Evolutionary conservation across 805 yeast species (phyloP).

Genomic region (Metschnikowia anglica): DNA sequence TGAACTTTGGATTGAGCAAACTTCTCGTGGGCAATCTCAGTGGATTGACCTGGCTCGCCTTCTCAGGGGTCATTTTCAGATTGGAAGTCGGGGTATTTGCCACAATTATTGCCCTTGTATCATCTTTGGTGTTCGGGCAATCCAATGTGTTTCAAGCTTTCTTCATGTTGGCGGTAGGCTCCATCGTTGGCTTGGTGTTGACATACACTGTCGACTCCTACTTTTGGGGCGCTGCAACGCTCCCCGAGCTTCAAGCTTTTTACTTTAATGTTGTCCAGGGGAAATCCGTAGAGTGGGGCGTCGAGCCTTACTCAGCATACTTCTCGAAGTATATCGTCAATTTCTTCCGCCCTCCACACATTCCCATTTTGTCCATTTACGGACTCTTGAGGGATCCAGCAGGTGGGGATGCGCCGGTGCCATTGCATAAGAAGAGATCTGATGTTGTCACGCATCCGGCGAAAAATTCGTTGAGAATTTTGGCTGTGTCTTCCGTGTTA

Average conservation of each 20-base stretch:
- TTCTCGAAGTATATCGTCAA: conserved; percentile 49
- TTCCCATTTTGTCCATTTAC: conserved; percentile 38
- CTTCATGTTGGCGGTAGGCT: conserved; percentile 49
- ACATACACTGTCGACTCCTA: conserved; percentile 63
- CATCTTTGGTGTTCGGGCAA: conserved; percentile 47
- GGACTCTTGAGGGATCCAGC: conserved; percentile 47
- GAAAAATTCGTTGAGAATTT: conserved; percentile 39
- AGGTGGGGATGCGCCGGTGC: conserved; percentile 28
- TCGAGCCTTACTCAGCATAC: conserved; percentile 71
- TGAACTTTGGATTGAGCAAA: conserved; percentile 53
- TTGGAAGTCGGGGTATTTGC: conserved; percentile 64
- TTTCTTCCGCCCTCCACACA: conserved; percentile 43
- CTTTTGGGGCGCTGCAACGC: conserved; percentile 62
- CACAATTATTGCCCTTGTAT: conserved; percentile 45
- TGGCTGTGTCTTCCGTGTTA: conserved; percentile 50
- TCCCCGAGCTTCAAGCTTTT: conserved; percentile 78
- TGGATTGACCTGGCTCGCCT: conserved; percentile 54
- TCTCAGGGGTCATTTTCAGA: conserved; percentile 68
- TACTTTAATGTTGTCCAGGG: conserved; percentile 76
- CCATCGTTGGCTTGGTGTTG: conserved; percentile 47
- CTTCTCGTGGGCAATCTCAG: conserved; percentile 49
- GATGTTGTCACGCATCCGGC: conserved; percentile 30
- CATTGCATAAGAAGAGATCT: conserved; percentile 1
- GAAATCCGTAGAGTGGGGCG: conserved; percentile 78
- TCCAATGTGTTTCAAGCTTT: conserved; percentile 39